Conservation (phyloP, 768 basidiomycete species). For the Naganishia vaughanmartiniae region DNA sequence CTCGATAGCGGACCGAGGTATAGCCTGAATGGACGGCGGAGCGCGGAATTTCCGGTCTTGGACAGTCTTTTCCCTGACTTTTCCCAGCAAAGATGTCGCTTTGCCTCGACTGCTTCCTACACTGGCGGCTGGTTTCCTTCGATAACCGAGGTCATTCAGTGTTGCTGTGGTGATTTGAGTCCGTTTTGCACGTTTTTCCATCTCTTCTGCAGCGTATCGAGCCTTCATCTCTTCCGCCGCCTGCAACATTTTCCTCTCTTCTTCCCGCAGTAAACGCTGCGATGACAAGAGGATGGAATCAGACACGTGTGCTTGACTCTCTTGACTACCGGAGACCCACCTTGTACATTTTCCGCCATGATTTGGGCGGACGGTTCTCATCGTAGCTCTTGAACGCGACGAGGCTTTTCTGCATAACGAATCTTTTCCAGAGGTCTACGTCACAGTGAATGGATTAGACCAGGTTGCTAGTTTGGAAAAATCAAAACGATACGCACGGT, state of each 20-base stretch:
- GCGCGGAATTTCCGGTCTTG: constrained; percentile 22
- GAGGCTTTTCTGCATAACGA: constrained; percentile 24
- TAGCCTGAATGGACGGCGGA: not conserved
- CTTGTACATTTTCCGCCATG: constrained; percentile 28
- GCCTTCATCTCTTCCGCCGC: constrained; percentile 29
- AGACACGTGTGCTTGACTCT: not conserved
- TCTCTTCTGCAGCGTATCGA: constrained; percentile 23
- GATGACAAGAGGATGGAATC: not conserved
- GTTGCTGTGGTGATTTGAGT: constrained; percentile 5
- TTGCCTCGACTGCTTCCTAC: not conserved
- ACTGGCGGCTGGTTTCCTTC: not conserved
- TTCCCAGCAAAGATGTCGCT: constrained; percentile 15
- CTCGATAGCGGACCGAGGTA: not conserved
- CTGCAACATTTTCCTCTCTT: constrained; percentile 17
- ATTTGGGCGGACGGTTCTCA: not conserved
- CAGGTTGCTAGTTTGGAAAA: not conserved
- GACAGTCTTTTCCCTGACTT: constrained; percentile 26
- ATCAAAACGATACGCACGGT: constrained; percentile 13
- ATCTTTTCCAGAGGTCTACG: constrained; percentile 28
- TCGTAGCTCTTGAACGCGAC: constrained; percentile 20
- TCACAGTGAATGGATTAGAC: not conserved
- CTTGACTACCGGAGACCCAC: not conserved
- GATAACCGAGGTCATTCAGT: constrained; percentile 10
- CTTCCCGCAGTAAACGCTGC: constrained; percentile 18
- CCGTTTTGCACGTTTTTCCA: constrained; percentile 8